Base-by-base conservation (phyloP, 2,329 filamentous ascomycete genomes). In the Aspergillus sp. region DNA sequence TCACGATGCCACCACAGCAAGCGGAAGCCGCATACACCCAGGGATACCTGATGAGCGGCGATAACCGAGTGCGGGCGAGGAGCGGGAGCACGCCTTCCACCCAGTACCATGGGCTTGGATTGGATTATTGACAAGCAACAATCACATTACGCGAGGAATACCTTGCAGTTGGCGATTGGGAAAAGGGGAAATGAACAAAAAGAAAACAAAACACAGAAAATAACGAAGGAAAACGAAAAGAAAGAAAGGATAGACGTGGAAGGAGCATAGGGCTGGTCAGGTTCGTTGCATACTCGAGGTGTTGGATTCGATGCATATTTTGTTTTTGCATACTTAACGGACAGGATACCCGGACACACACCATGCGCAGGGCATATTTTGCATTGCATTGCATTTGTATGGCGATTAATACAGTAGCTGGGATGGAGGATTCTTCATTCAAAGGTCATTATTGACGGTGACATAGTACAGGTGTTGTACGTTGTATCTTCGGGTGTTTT, bases 261-360 rank as follows among this genome's bases (percentile, higher is more conserved):
- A 11, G 67, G 64, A 30, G 41, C 55, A 11, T 64, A 65, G 7
- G 60, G 51, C 1, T 52, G 58, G 42, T 20, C 15, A 45, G 9
- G 17, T 34, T 34, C n/a, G 22, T 48, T 48, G 45, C 45, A 48
- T 48, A 48, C 34, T 34, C 13, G 44, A 17, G 45, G 45, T 48
- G 27, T 48, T 48, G 45, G 45, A 20, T 42, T 42, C 7, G 13
- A 48, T 48, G 45, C 45, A 48, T 48, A 34, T 17, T 33, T 19
- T 47, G 12, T 15, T 27, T 17, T 48, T 37, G 34, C 34, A 37
- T 37, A 37, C 34, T 37, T 37, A 37, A 13, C 15, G 34, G 34
- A n/a, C 34, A 37, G 45, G 19, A 48, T 47, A 47, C 45, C 30
- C 27, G n/a, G 24, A 48, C 27, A 33, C n/a, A 37, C 34, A 37